Evolutionary conservation across 106 monocot genomes (phyloP), one percentile per base, ranked within the genome.

Genomic region (Amphibolis antarctica): DNA sequence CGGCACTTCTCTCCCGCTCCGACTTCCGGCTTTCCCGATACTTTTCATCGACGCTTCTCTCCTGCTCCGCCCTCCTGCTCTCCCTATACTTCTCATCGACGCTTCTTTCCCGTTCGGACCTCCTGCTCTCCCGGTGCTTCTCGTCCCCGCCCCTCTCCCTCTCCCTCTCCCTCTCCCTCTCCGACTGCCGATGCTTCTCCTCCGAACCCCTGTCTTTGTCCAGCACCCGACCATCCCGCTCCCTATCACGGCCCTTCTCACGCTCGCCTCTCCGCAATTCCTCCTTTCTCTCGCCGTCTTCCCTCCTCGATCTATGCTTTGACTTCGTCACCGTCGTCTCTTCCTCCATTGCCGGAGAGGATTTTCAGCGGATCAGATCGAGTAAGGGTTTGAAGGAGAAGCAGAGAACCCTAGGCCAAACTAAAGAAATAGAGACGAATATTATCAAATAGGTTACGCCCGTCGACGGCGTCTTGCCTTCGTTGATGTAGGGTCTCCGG

Each of bases 211-310:
- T 27, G 4, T 71, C 71, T 25, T 62, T 20, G 25, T 71, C 62
- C 36, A 42, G 63, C 50, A 29, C 36, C 51, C 52, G 36, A 7
- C 47, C 36, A 15, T 81, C 75, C 25, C 71, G 55, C 10, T 44
- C 66, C 68, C 50, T 53, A n/a, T 63, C 62, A 23, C 58, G 23
- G 19, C 66, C 73, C 56, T 58, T 66, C 1, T 60, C 71, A 44
- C 61, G 54, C 29, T 76, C 69, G 21, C 48, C 63, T 31, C 51
- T 61, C 26, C 45, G 59, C 22, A 47, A 55, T 2, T 68, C 68
- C 44, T 81, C 59, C 65, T 71, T 63, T 65, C 30, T 54, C 50
- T 57, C 75, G 67, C 36, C 53, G 42, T 36, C 31, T 10, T 67
- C 71, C 21, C 69, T 46, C 7, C 63, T 44, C 7, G 68, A 30